Evolutionary conservation across 192 early-diverging fungal genomes (phyloP).

Genomic region (Coemansia sp.): DNA sequence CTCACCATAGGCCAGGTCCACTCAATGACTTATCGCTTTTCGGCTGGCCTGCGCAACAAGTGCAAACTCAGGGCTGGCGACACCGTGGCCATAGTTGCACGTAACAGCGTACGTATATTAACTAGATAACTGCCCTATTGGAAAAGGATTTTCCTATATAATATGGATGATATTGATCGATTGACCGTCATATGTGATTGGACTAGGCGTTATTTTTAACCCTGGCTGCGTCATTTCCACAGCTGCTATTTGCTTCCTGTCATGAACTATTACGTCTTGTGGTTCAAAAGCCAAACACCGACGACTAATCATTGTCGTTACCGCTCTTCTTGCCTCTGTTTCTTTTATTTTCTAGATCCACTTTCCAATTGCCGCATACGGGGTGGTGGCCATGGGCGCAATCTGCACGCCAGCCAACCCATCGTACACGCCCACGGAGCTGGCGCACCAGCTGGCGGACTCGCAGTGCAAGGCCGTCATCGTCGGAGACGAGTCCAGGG

Average conservation of each 20-base stretch:
- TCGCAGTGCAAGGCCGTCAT: conserved; percentile 68
- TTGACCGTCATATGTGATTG: not conserved
- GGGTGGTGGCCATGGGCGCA: conserved; percentile 63
- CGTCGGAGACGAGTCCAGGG: conserved; percentile 48
- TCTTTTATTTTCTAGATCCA: conserved; percentile 63
- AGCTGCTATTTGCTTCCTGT: no score
- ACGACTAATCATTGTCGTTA: not conserved
- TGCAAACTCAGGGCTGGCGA: conserved; percentile 66
- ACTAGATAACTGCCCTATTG: not conserved
- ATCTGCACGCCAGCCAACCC: conserved; percentile 78
- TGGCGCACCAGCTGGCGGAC: conserved; percentile 76
- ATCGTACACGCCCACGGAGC: conserved; percentile 74
- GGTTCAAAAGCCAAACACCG: no score
- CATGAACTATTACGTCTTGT: no score
- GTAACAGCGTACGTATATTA: conserved; percentile 29
- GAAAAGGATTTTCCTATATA: not conserved
- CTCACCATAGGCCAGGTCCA: conserved; percentile 25
- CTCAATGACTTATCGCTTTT: conserved; percentile 14
- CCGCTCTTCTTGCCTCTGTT: conserved; percentile 34
- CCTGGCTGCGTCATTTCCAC: no score
- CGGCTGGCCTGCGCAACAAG: conserved; percentile 23
- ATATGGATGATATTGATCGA: not conserved
- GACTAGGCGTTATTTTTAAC: no score
- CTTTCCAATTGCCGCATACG: conserved; percentile 66
- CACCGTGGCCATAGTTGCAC: conserved; percentile 60